Evolutionary conservation across 768 basidiomycete species (phyloP).

Genomic region (Suillus variegatus): DNA sequence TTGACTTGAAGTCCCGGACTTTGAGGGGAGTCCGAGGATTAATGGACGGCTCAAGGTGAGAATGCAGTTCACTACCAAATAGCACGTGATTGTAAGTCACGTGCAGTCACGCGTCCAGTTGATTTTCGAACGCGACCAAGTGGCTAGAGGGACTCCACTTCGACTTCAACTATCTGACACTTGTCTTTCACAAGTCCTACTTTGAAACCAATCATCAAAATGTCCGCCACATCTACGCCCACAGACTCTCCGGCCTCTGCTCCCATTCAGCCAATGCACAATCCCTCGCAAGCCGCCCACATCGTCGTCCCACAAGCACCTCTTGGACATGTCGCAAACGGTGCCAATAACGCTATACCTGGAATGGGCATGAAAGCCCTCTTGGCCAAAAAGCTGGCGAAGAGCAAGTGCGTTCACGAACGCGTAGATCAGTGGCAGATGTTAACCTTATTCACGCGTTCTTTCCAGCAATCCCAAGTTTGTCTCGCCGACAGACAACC

Average conservation of each 20-base stretch:
- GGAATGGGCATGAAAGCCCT: slow-evolving; percentile 91
- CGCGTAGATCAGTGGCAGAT: not conserved
- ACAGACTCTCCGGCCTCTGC: slow-evolving; percentile 63
- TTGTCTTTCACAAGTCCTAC: not conserved
- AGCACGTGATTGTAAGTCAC: slow-evolving; percentile 15
- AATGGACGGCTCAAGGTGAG: not conserved
- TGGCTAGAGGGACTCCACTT: not conserved
- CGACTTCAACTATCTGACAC: slow-evolving; percentile 2
- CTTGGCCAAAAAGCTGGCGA: slow-evolving; percentile 91
- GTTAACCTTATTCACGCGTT: slow-evolving; percentile 14
- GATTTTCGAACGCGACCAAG: slow-evolving; percentile 20
- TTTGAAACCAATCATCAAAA: slow-evolving; percentile 33
- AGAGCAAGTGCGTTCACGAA: slow-evolving; percentile 64
- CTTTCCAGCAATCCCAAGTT: slow-evolving; percentile 75
- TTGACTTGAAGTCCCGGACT: not conserved
- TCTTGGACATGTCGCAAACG: slow-evolving; percentile 64
- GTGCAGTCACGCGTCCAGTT: slow-evolving; percentile 33
- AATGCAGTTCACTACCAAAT: no score
- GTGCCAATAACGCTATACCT: slow-evolving; percentile 52
- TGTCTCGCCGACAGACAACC: slow-evolving; percentile 92
- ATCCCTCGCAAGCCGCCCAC: slow-evolving; percentile 78
- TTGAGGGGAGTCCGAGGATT: not conserved
- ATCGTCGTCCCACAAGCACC: slow-evolving; percentile 80
- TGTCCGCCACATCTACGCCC: slow-evolving; percentile 58
- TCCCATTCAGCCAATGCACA: slow-evolving; percentile 82